Conservation (phyloP, 2,329 filamentous ascomycete species). For the Alternaria arbusti region DNA sequence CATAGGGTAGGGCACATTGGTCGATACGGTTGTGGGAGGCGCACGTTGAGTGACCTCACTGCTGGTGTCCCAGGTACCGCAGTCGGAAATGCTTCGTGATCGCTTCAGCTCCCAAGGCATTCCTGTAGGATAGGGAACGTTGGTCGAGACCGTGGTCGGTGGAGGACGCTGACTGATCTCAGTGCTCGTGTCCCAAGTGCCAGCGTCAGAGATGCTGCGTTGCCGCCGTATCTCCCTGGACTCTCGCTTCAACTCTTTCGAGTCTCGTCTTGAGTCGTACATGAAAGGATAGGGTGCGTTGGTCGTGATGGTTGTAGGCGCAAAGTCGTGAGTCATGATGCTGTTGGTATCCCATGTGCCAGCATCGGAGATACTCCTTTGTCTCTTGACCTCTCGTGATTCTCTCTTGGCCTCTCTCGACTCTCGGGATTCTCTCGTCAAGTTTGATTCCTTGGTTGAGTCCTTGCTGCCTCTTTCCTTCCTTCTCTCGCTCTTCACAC, state of each 20-base stretch:
- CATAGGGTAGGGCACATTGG: slow-evolving; percentile 3
- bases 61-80: slow-evolving; percentile 12
- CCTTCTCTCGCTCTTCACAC: slow-evolving; percentile 26
- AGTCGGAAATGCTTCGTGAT: slow-evolving; percentile 6
- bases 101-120: slow-evolving; percentile 4
- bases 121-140: slow-evolving; percentile 8
- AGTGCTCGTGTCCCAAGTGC: slow-evolving; percentile 13
- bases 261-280: slow-evolving; percentile 11
- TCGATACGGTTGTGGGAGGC: slow-evolving; percentile 11
- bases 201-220: slow-evolving; percentile 10
- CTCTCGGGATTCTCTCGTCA: slow-evolving; percentile 11
- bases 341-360: slow-evolving; percentile 38
- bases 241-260: slow-evolving; percentile 13
- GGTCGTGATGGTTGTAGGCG: slow-evolving; percentile 23
- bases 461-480: slow-evolving; percentile 22
- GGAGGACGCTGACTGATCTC: slow-evolving; percentile 6
- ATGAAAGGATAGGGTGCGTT: slow-evolving; percentile 6
- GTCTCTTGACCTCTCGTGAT: slow-evolving; percentile 9
- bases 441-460: slow-evolving; percentile 23
- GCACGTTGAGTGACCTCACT: slow-evolving; percentile 10
- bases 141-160: slow-evolving; percentile 14
- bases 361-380: slow-evolving; percentile 25
- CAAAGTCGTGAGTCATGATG: slow-evolving; percentile 21
- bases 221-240: slow-evolving; percentile 11
- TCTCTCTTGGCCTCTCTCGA: slow-evolving; percentile 12